phyloP scores from a whole-genome alignment of 148 eudicot genomes.

The Heliamphora exappendiculata region DNA sequence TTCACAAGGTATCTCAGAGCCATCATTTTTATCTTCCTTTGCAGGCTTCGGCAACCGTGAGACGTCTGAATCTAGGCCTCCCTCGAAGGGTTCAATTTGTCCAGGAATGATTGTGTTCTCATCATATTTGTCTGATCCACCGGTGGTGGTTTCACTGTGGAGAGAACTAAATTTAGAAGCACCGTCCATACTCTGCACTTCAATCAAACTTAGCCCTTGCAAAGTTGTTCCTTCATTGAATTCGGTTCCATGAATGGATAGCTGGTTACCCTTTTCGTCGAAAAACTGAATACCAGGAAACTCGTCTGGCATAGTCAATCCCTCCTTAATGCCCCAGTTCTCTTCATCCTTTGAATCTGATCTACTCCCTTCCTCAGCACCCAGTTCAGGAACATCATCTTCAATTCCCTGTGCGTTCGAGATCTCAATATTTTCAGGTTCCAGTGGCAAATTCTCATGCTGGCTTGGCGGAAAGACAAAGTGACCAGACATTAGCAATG shows the following conservation, averaged over 20 bases:
- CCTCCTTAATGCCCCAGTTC: slow-evolving; percentile 30
- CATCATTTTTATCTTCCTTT: slow-evolving; percentile 43
- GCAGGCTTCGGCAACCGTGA: slow-evolving; percentile 22
- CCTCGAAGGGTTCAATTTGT: slow-evolving; percentile 31
- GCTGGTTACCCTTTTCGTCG: slow-evolving; percentile 33
- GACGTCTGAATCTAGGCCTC: slow-evolving; percentile 27
- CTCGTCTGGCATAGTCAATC: slow-evolving; percentile 33
- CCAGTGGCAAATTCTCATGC: slow-evolving; percentile 85
- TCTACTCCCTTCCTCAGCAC: slow-evolving; percentile 24
- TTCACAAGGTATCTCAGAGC: slow-evolving; percentile 49
- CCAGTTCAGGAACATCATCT: slow-evolving; percentile 19
- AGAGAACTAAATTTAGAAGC: slow-evolving; percentile 25
- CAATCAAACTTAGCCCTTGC: slow-evolving; percentile 27
- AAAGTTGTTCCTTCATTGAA: slow-evolving; percentile 29
- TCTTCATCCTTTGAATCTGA: slow-evolving; percentile 41
- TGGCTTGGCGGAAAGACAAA: slow-evolving; percentile 84
- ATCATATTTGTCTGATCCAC: slow-evolving; percentile 21
- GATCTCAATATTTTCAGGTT: slow-evolving; percentile 34
- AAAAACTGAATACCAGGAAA: slow-evolving; percentile 30
- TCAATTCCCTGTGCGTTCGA: slow-evolving; percentile 28
- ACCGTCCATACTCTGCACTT: slow-evolving; percentile 35
- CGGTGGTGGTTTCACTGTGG: slow-evolving; percentile 21
- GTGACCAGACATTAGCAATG: slow-evolving; percentile 81
- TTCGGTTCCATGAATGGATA: slow-evolving; percentile 32
- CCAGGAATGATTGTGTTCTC: slow-evolving; percentile 26